Evolutionary conservation across 306 rosid species (phyloP).

Genomic region (Casuarina cunninghamiana): DNA sequence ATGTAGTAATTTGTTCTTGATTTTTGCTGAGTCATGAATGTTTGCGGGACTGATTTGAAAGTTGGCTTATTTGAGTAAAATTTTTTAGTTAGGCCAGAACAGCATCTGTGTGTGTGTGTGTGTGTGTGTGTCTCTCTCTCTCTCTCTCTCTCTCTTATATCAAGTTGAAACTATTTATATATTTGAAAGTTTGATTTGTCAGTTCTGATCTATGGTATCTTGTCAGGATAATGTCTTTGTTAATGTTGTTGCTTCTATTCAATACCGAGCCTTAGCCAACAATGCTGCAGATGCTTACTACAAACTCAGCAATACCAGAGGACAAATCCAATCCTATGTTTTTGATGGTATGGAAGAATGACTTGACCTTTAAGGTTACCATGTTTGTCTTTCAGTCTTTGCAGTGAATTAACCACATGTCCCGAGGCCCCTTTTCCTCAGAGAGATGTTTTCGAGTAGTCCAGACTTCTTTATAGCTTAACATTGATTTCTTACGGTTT

Average conservation of each 20-base stretch:
- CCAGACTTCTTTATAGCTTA: neutral
- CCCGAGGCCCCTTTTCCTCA: neutral
- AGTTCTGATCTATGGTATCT: conserved; percentile 18
- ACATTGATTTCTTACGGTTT: neutral
- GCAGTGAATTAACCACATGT: neutral
- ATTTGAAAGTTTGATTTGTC: neutral
- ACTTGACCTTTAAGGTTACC: conserved; percentile 6
- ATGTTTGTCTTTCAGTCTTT: neutral
- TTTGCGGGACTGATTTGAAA: neutral
- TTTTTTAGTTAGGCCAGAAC: neutral
- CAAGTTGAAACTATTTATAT: neutral
- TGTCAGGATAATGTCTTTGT: conserved; percentile 60
- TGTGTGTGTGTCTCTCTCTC: no score
- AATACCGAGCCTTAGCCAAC: conserved; percentile 51
- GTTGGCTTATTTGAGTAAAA: neutral
- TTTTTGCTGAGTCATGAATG: neutral
- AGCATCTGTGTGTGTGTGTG: neutral
- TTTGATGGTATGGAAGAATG: conserved; percentile 47
- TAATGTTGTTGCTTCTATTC: conserved; percentile 57
- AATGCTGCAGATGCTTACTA: conserved; percentile 58
- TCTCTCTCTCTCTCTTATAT: no score
- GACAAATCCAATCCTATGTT: conserved; percentile 57
- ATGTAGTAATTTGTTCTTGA: neutral
- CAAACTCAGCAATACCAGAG: conserved; percentile 59
- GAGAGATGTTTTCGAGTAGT: neutral